These are phyloP conservation scores for Wickerhamomyces queroliae DNA, from an alignment of 805 yeast genomes.

Conservation along the genomic window DNA sequence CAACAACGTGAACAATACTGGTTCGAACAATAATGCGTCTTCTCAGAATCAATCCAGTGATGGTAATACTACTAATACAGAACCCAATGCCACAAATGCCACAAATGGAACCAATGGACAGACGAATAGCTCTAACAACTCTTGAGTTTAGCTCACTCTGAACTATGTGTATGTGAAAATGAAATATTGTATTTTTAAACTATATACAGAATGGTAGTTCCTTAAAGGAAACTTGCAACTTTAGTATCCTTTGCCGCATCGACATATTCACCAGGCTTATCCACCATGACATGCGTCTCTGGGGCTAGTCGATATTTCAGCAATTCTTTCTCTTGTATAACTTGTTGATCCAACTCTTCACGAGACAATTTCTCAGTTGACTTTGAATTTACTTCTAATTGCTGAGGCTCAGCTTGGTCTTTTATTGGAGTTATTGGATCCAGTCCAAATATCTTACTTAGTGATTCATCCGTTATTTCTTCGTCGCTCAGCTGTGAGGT, in stretches of 20 bases:
- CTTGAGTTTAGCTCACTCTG: too few species aligned
- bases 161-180: too few species aligned
- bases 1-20: too few species aligned
- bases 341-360: constrained; percentile 22
- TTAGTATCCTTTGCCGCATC: constrained; percentile 32
- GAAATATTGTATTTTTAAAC: neutral
- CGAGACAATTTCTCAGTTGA: neutral
- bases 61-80: too few species aligned
- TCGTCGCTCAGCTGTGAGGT: too few species aligned
- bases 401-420: too few species aligned
- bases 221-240: constrained; percentile 30
- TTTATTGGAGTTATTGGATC: constrained; percentile 5
- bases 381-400: too few species aligned
- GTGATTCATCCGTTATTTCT: constrained; percentile 8
- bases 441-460: constrained; percentile 15
- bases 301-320: constrained; percentile 25
- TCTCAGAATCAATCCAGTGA: too few species aligned
- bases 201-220: neutral
- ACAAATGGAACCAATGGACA: too few species aligned
- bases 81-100: too few species aligned
- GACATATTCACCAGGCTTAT: constrained; percentile 33
- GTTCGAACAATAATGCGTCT: too few species aligned
- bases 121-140: too few species aligned
- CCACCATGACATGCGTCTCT: constrained; percentile 30
- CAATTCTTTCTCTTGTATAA: constrained; percentile 23